A percentile compares a stretch with the other conserved stretches of the same genome.
Conservation (phyloP, 495 filamentous ascomycete genomes). For the Penicillium cinerascens region DNA sequence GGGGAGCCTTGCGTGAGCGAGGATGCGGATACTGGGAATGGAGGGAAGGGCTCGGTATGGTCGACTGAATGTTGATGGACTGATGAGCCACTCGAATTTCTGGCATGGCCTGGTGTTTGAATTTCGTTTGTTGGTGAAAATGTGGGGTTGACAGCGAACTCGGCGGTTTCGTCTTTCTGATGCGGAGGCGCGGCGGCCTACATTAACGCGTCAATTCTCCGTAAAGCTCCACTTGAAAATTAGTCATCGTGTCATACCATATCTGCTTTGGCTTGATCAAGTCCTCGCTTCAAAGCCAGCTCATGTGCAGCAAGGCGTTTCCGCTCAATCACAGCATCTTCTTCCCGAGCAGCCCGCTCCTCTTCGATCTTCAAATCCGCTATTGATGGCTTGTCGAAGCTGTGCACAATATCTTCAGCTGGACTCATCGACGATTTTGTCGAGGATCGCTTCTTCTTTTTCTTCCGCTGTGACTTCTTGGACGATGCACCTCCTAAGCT, state of each 20-base stretch:
- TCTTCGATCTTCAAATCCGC: conserved; percentile 77
- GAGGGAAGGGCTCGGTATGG: conserved; percentile 39
- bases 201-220: conserved; percentile 6
- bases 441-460: conserved; percentile 25
- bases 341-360: conserved; percentile 59
- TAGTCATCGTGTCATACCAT: conserved; percentile 4
- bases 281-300: conserved; percentile 67
- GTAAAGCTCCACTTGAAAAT: background rate
- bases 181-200: conserved; percentile 11
- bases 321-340: conserved; percentile 65
- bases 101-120: background rate
- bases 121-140: conserved; percentile 11
- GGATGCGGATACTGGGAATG: conserved; percentile 19
- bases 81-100: conserved; percentile 14
- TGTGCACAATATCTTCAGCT: conserved; percentile 23
- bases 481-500: conserved; percentile 54
- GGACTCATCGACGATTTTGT: conserved; percentile 24
- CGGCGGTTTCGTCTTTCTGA: conserved; percentile 6
- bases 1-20: conserved; percentile 3
- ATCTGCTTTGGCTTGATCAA: conserved; percentile 31
- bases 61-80: conserved; percentile 16
- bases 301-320: conserved; percentile 69
- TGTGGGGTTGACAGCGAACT: conserved; percentile 8
- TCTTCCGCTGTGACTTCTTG: conserved; percentile 34
- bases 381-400: conserved; percentile 51